Percentiles rank a stretch among this genome's conserved stretches.
Evolutionary conservation across 164 flowering plant species (phyloP).

Genomic region (Warburgia ugandensis): DNA sequence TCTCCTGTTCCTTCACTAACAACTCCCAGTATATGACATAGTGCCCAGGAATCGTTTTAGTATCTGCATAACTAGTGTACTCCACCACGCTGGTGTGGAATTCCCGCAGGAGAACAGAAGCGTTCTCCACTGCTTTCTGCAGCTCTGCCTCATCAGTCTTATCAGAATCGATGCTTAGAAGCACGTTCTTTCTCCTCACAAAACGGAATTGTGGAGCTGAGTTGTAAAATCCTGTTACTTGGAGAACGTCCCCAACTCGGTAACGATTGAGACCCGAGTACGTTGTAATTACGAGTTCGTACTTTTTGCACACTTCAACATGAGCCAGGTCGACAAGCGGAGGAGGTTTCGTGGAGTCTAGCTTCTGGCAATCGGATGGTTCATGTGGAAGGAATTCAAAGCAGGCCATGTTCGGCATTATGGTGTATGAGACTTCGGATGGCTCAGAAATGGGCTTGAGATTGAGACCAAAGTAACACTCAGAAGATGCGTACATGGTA

Average conservation of each 20-base stretch:
- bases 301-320: constrained; percentile 55
- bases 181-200: constrained; percentile 54
- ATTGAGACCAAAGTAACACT: constrained; percentile 71
- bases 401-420: constrained; percentile 79
- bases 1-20: constrained; percentile 26
- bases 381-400: constrained; percentile 63
- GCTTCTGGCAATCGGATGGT: constrained; percentile 9
- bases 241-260: constrained; percentile 65
- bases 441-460: constrained; percentile 58
- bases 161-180: constrained; percentile 67
- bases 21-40: constrained; percentile 76
- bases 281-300: constrained; percentile 66
- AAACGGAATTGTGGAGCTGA: constrained; percentile 60
- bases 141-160: constrained; percentile 78
- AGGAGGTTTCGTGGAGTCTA: constrained; percentile 17
- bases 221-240: constrained; percentile 60
- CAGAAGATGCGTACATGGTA: constrained; percentile 86
- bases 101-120: constrained; percentile 25
- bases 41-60: constrained; percentile 64
- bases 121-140: constrained; percentile 54
- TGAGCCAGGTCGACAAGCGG: constrained; percentile 49
- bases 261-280: constrained; percentile 61
- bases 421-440: constrained; percentile 60
- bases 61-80: constrained; percentile 75
- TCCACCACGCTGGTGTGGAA: constrained; percentile 49